A percentile compares a stretch with the other conserved stretches of the same genome.
Evolutionary conservation across 768 basidiomycete genomes (phyloP).

Genomic region (Boletus rubescentipes): DNA sequence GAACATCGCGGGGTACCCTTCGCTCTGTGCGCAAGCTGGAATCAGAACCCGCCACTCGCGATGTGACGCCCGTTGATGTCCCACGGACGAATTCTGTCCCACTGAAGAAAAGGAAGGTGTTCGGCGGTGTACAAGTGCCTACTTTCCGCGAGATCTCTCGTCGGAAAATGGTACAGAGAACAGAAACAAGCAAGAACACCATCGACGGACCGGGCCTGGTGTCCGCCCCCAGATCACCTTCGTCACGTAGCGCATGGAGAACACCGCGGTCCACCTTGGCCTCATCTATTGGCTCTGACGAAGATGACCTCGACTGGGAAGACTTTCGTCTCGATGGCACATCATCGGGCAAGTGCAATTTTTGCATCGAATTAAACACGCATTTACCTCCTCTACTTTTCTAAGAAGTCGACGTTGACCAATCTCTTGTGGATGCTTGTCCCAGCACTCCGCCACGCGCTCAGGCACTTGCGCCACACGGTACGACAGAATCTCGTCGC

Average conservation of each 20-base stretch:
- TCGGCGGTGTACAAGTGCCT: slow-evolving; percentile 34
- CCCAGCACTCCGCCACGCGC: slow-evolving; percentile 8
- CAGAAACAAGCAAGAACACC: neutral
- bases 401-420: slow-evolving; percentile 25
- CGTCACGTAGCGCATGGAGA: neutral
- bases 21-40: slow-evolving; percentile 14
- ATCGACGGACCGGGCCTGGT: neutral
- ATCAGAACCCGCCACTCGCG: slow-evolving; percentile 31
- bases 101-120: slow-evolving; percentile 17
- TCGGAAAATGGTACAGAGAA: slow-evolving; percentile 4
- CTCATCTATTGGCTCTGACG: slow-evolving; percentile 12
- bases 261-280: neutral
- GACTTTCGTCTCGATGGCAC: slow-evolving; percentile 16
- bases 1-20: slow-evolving; percentile 14
- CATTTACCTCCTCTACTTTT: neutral
- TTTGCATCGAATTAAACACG: neutral
- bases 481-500: slow-evolving; percentile 6
- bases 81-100: slow-evolving; percentile 27
- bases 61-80: slow-evolving; percentile 18
- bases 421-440: slow-evolving; percentile 13
- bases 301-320: slow-evolving; percentile 35
- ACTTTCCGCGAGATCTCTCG: slow-evolving; percentile 18
- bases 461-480: neutral
- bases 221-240: neutral
- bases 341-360: slow-evolving; percentile 20